Evolutionary conservation across 306 rosid species (phyloP).

Genomic region (Purshia tridentata): DNA sequence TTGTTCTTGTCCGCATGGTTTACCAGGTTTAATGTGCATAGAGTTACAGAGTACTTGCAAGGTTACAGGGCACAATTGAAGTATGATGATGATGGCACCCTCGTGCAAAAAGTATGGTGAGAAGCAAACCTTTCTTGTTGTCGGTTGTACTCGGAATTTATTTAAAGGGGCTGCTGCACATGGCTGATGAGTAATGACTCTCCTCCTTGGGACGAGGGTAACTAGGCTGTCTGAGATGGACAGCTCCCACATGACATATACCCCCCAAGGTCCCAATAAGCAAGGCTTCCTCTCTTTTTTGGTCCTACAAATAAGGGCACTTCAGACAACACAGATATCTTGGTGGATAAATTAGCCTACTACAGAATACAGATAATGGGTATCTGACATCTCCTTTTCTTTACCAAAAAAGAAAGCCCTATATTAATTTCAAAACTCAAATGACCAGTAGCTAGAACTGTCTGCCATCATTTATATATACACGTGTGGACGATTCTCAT

Average conservation of each 20-base stretch:
- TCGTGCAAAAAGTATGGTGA: conserved; percentile 15
- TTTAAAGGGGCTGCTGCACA: neutral
- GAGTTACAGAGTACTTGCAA: neutral
- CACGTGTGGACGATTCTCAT: too few relatives aligned
- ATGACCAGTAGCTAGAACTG: too few relatives aligned
- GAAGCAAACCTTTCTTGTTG: neutral
- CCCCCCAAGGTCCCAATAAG: neutral
- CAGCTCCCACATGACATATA: neutral
- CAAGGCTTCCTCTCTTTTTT: neutral
- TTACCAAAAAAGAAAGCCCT: too few relatives aligned
- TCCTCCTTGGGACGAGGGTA: neutral
- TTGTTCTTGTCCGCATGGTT: neutral
- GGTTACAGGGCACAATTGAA: neutral
- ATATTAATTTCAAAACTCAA: too few relatives aligned
- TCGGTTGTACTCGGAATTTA: neutral
- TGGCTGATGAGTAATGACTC: neutral
- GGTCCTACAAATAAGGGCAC: conserved; percentile 1
- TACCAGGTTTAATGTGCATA: neutral
- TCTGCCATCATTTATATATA: too few relatives aligned
- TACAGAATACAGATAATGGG: too few relatives aligned
- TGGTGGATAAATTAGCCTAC: neutral
- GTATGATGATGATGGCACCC: conserved; percentile 6
- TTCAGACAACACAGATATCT: neutral
- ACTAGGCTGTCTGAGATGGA: neutral
- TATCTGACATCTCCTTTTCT: too few relatives aligned